Percentiles rank a stretch among this genome's conserved stretches.
These are phyloP conservation scores for Helminthosporium solani DNA, from an alignment of 2,329 filamentous ascomycete genomes.

Conservation along the genomic window DNA sequence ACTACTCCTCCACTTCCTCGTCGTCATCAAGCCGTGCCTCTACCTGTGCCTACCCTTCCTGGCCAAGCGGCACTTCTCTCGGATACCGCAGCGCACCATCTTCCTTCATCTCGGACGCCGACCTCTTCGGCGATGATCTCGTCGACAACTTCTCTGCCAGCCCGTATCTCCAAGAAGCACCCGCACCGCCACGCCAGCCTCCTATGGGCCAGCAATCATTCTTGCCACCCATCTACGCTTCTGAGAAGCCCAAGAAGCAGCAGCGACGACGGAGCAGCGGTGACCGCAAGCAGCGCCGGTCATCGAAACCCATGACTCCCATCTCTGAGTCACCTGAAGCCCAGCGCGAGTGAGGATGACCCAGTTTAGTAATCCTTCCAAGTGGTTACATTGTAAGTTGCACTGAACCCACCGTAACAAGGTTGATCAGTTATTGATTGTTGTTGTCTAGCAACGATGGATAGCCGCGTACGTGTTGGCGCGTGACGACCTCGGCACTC, in stretches of 20 bases:
- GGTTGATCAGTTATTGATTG: slow-evolving; percentile 15
- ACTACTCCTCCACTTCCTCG: slow-evolving; percentile 29
- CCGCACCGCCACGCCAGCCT: slow-evolving; percentile 42
- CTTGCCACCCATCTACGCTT: slow-evolving; percentile 42
- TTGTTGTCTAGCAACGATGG: slow-evolving; percentile 17
- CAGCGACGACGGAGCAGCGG: slow-evolving; percentile 44
- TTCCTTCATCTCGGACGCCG: slow-evolving; percentile 46
- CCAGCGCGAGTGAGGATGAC: slow-evolving; percentile 35
- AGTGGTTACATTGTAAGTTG: slow-evolving; percentile 19
- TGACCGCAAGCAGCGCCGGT: slow-evolving; percentile 41
- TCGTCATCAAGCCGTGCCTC: slow-evolving; percentile 32
- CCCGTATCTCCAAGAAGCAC: slow-evolving; percentile 41
- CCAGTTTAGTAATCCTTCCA: slow-evolving; percentile 3
- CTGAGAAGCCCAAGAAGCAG: slow-evolving; percentile 42
- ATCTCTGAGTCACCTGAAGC: slow-evolving; percentile 44
- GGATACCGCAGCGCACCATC: slow-evolving; percentile 39
- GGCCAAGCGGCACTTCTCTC: slow-evolving; percentile 42
- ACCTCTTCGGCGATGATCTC: slow-evolving; percentile 44
- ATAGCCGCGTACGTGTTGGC: slow-evolving; percentile 15
- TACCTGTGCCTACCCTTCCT: slow-evolving; percentile 44
- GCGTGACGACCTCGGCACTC: slow-evolving; percentile 11
- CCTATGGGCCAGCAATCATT: slow-evolving; percentile 40
- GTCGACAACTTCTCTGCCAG: slow-evolving; percentile 30
- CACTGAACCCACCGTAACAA: slow-evolving; percentile 4
- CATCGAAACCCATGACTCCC: slow-evolving; percentile 46